Evolutionary conservation across 2,329 filamentous ascomycete genomes (phyloP), one percentile per base, ranked within the genome.

Genomic region (Aspergillus caelatus): DNA sequence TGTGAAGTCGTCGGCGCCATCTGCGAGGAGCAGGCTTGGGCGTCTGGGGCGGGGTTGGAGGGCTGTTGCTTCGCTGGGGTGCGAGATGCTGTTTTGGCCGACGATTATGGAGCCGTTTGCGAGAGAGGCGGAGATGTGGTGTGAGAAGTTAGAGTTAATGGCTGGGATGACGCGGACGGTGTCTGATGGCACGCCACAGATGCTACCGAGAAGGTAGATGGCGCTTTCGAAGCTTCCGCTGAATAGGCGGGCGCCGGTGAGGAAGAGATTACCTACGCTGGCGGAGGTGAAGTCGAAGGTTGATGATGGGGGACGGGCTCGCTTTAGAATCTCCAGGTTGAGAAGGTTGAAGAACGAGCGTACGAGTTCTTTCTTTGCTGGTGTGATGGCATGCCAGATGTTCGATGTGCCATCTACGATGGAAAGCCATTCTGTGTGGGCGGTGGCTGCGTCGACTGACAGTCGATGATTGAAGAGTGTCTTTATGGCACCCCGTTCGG

Each of bases 91-190:
- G 76, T 97, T 97, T 75, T 98, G 95, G 0, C 94, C 94, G 0
- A 91, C 91, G 70, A 98, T 96, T 30, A 90, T 81, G 0, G 87
- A 88, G 9, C 91, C 93, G 74, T 97, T 87, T 21, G 83, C 82
- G 0, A 98, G 84, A 0, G 91, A 90, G 2, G 93, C 94, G 7
- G 91, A 93, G 69, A 98, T 98, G 78, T 98, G 94, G 72, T 96
- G 92, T 0, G 92, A 92, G 81, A 97, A 97, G 77, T 97, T 98
- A 66, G 91, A 93, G 81, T 97, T 96, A 70, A 98, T 92, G 4
- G 92, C 93, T 0, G 94, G 95, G 19, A 98, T 87, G 0, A 97
- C 93, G 0, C 88, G 85, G 7, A 95, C 88, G 58, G 88, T 84
- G 50, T 82, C 79, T 12, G 87, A 85, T 0, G 93, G 91, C 0